phyloP scores from a whole-genome alignment of 2,329 filamentous ascomycete species.

The Plenodomus lindquistii region DNA sequence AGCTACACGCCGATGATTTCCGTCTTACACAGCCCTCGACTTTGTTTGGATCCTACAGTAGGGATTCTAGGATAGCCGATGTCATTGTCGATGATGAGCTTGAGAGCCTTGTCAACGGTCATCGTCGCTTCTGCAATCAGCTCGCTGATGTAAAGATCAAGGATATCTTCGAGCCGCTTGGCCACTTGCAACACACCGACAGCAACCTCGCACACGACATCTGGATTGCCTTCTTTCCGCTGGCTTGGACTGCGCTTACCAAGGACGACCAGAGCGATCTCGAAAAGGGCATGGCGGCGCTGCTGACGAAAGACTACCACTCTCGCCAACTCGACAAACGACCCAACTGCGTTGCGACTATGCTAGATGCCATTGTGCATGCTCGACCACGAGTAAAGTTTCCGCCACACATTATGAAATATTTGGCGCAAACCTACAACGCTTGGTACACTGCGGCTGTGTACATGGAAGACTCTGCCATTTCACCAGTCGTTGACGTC shows the following conservation, averaged over 20 bases:
- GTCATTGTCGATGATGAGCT: slow-evolving; percentile 81
- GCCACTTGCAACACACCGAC: slow-evolving; percentile 90
- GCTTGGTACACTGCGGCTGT: slow-evolving; percentile 95
- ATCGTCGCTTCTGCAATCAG: slow-evolving; percentile 82
- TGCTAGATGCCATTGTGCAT: slow-evolving; percentile 84
- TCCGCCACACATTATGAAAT: slow-evolving; percentile 95
- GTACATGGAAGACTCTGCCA: slow-evolving; percentile 86
- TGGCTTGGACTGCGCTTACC: slow-evolving; percentile 87
- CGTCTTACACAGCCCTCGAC: slow-evolving; percentile 73
- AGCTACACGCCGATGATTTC: slow-evolving; percentile 84
- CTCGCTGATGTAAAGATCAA: slow-evolving; percentile 83
- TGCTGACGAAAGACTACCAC: slow-evolving; percentile 95
- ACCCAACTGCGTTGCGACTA: slow-evolving; percentile 91
- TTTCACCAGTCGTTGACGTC: slow-evolving; percentile 83
- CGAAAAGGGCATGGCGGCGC: slow-evolving; percentile 84
- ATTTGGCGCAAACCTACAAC: slow-evolving; percentile 89
- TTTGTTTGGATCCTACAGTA: slow-evolving; percentile 72
- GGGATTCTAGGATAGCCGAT: slow-evolving; percentile 65
- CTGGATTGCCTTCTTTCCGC: slow-evolving; percentile 88
- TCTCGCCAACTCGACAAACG: slow-evolving; percentile 91
- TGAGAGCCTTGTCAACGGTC: slow-evolving; percentile 75
- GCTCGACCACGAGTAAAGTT: slow-evolving; percentile 88
- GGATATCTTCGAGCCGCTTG: slow-evolving; percentile 86
- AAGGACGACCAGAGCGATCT: slow-evolving; percentile 89
- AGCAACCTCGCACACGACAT: slow-evolving; percentile 79